A percentile compares a stretch with the other conserved stretches of the same genome.
Conservation (phyloP, 495 filamentous ascomycete species). For the Wilcoxina mikolae region DNA sequence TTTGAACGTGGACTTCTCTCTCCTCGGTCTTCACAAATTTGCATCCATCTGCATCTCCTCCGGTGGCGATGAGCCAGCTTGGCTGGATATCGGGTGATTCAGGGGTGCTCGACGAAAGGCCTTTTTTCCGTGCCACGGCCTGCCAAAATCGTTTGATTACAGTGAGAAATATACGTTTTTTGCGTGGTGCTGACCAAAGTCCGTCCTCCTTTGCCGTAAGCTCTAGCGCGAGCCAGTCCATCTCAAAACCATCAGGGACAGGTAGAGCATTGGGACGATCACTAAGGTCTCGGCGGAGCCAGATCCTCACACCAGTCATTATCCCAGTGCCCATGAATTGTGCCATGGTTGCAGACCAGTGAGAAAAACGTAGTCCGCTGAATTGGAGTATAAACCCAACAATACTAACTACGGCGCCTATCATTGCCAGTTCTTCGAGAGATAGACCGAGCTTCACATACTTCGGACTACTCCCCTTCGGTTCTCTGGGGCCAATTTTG, state of each 20-base stretch:
- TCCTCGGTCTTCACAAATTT: background rate
- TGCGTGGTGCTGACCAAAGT: background rate
- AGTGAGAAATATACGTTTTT: background rate
- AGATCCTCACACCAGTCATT: conserved; percentile 9
- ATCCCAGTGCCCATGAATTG: conserved; percentile 8
- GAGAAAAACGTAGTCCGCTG: conserved; percentile 4
- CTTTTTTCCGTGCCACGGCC: background rate
- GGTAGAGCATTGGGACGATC: background rate
- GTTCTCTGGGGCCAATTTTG: background rate
- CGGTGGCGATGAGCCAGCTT: no score
- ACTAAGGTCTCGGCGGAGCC: conserved; percentile 2
- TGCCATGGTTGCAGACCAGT: conserved; percentile 12
- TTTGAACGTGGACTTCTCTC: background rate
- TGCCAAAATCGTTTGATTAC: background rate
- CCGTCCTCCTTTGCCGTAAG: background rate
- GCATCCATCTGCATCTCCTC: background rate
- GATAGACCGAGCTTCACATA: background rate
- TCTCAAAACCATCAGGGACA: background rate
- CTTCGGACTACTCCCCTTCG: background rate
- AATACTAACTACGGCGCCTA: background rate
- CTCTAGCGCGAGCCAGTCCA: conserved; percentile 12
- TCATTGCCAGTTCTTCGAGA: background rate
- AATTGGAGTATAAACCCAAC: conserved; percentile 13
- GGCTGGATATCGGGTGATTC: no score
- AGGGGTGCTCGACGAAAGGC: no score